A percentile compares a stretch with the other conserved stretches of the same genome.
These are phyloP conservation scores for Hamigera avellanea DNA, from an alignment of 495 filamentous ascomycete genomes.

Conservation along the genomic window DNA sequence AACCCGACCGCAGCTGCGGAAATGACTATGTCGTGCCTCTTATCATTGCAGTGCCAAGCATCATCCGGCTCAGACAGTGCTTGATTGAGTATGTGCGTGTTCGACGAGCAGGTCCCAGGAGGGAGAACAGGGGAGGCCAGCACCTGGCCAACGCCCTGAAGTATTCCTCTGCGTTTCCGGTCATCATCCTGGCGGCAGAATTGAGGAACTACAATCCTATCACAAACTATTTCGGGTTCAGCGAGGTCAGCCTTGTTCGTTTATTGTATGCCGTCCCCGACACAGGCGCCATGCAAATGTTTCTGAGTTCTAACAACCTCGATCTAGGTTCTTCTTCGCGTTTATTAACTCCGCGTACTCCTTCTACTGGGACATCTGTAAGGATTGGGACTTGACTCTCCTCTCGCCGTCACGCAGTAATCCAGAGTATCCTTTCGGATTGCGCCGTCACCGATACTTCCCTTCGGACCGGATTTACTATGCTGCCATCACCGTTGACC, in stretches of 20 bases:
- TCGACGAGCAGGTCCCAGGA: constrained; percentile 28
- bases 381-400: constrained; percentile 93
- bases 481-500: constrained; percentile 63
- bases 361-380: constrained; percentile 96
- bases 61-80: constrained; percentile 86
- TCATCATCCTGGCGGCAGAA: constrained; percentile 66
- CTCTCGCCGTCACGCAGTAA: constrained; percentile 43
- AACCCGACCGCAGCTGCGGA: constrained; percentile 72
- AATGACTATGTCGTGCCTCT: constrained; percentile 64
- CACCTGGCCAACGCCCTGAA: constrained; percentile 90
- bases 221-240: constrained; percentile 35
- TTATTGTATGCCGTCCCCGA: constrained; percentile 33
- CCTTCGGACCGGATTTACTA: constrained; percentile 66
- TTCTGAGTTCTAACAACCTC: constrained; percentile 2
- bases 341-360: constrained; percentile 79
- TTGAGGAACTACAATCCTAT: constrained; percentile 55
- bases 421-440: constrained; percentile 59
- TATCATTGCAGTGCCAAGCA: constrained; percentile 66
- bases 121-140: constrained; percentile 57
- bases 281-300: no score
- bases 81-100: constrained; percentile 77
- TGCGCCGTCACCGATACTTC: constrained; percentile 64
- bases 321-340: constrained; percentile 43
- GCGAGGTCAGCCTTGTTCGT: constrained; percentile 43
- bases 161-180: constrained; percentile 84